These are phyloP conservation scores for Nakazawaea wickerhamii DNA, from an alignment of 805 yeast genomes.

Conservation along the genomic window DNA sequence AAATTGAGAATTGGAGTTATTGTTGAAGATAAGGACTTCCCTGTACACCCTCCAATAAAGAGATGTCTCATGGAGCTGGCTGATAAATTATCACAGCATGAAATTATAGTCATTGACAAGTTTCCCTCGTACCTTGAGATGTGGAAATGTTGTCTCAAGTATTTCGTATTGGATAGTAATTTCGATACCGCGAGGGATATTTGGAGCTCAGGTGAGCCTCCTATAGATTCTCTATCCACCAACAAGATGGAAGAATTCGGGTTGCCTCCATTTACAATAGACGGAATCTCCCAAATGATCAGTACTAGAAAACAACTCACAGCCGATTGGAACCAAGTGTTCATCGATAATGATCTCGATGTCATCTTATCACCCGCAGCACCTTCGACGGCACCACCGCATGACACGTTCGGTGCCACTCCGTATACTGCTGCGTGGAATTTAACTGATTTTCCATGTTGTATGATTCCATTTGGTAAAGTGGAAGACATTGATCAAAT, in stretches of 20 bases:
- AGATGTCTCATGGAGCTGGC: slow-evolving; percentile 33
- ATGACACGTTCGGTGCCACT: slow-evolving; percentile 17
- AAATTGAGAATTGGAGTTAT: slow-evolving; percentile 45
- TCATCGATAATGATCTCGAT: slow-evolving; percentile 13
- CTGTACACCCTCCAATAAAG: slow-evolving; percentile 50
- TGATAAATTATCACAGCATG: slow-evolving; percentile 37
- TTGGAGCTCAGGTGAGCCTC: slow-evolving; percentile 12
- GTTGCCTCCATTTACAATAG: slow-evolving; percentile 10
- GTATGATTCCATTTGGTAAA: slow-evolving; percentile 37
- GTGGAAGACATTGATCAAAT: slow-evolving; percentile 26
- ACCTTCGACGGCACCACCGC: slow-evolving; percentile 18
- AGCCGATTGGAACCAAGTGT: slow-evolving; percentile 12
- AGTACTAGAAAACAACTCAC: not conserved
- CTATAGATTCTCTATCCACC: slow-evolving; percentile 9
- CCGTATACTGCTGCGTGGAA: slow-evolving; percentile 19
- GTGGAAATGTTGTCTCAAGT: slow-evolving; percentile 4
- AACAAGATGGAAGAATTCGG: slow-evolving; percentile 8
- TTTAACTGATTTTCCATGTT: slow-evolving; percentile 29
- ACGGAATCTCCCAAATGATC: not conserved
- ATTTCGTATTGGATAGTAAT: not conserved
- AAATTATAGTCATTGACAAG: slow-evolving; percentile 29
- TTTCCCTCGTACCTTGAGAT: slow-evolving; percentile 4
- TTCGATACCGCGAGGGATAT: not conserved
- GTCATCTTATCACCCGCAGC: slow-evolving; percentile 16
- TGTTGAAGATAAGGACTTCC: slow-evolving; percentile 47